Evolutionary conservation across 768 basidiomycete species (phyloP).

Genomic region (Auricularia sp.): DNA sequence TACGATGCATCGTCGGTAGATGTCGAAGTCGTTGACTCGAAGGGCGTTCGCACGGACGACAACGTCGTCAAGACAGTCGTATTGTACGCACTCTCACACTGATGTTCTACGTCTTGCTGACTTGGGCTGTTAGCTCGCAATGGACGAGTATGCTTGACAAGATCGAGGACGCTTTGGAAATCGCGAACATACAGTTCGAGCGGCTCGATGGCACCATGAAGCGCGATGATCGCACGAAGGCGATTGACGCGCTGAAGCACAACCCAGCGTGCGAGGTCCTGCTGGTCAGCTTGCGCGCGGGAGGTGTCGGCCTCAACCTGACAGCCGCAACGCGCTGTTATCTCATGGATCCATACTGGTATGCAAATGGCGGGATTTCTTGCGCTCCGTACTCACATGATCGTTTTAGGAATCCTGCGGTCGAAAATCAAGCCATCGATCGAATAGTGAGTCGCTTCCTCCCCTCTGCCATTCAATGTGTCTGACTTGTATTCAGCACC

Average conservation of each 20-base stretch:
- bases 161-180: conserved; percentile 84
- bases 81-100: conserved; percentile 57
- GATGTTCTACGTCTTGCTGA: conserved; percentile 2
- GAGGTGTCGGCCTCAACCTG: conserved; percentile 92
- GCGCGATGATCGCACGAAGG: conserved; percentile 80
- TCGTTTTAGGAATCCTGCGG: conserved; percentile 75
- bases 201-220: conserved; percentile 97
- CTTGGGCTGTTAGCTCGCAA: conserved; percentile 52
- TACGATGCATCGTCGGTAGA: conserved; percentile 69
- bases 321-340: conserved; percentile 91
- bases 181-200: conserved; percentile 75
- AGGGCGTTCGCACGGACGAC: conserved; percentile 62
- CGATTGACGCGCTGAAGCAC: conserved; percentile 86
- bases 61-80: conserved; percentile 83
- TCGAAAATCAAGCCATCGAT: conserved; percentile 96
- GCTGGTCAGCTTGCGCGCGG: conserved; percentile 91
- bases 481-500: conserved; percentile 49
- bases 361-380: conserved; percentile 10
- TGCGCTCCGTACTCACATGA: conserved; percentile 1
- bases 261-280: conserved; percentile 90
- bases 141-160: conserved; percentile 94
- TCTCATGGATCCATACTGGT: conserved; percentile 97
- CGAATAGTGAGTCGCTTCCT: conserved; percentile 61
- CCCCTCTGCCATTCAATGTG: not conserved
- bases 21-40: conserved; percentile 64